Evolutionary conservation across 495 filamentous ascomycete genomes (phyloP).

Genomic region (Pyrenula massariospora): DNA sequence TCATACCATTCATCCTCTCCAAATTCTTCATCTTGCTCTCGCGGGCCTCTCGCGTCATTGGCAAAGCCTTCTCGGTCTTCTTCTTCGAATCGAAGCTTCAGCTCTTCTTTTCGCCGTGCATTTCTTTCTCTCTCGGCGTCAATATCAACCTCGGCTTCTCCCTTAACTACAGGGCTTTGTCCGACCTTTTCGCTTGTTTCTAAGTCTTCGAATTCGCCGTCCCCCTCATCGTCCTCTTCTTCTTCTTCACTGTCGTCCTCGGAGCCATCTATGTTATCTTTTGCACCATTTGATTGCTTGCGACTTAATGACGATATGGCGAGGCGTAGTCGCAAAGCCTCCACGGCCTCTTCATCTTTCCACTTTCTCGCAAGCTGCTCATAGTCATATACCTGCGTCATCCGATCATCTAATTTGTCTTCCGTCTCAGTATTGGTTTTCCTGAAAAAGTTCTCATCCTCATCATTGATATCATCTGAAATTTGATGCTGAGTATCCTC

Average conservation of each 20-base stretch:
- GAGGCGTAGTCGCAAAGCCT: constrained; percentile 62
- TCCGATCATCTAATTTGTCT: constrained; percentile 60
- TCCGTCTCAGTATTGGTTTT: constrained; percentile 53
- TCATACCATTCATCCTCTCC: constrained; percentile 99
- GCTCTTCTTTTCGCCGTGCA: constrained; percentile 82
- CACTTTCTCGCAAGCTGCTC: constrained; percentile 73
- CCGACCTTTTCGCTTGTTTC: constrained; percentile 52
- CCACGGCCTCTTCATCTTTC: constrained; percentile 65
- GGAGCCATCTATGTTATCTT: constrained; percentile 15
- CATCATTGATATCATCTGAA: constrained; percentile 38
- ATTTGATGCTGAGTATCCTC: constrained; percentile 23
- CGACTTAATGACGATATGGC: constrained; percentile 49
- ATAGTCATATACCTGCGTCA: constrained; percentile 70
- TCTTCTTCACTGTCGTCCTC: constrained; percentile 31
- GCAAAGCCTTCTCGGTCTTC: constrained; percentile 89
- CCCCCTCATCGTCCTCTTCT: constrained; percentile 59
- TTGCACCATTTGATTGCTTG: constrained; percentile 32
- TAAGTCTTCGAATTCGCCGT: constrained; percentile 82
- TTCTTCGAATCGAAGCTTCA: constrained; percentile 89
- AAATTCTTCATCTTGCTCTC: constrained; percentile 54
- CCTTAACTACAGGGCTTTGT: constrained; percentile 19
- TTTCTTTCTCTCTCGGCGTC: constrained; percentile 86
- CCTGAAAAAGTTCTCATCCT: constrained; percentile 76
- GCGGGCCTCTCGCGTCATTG: constrained; percentile 67
- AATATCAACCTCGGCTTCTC: constrained; percentile 34